A percentile compares a stretch with the other conserved stretches of the same genome.
Evolutionary conservation across 2,329 filamentous ascomycete genomes (phyloP).

Genomic region (Cadophora gregata): DNA sequence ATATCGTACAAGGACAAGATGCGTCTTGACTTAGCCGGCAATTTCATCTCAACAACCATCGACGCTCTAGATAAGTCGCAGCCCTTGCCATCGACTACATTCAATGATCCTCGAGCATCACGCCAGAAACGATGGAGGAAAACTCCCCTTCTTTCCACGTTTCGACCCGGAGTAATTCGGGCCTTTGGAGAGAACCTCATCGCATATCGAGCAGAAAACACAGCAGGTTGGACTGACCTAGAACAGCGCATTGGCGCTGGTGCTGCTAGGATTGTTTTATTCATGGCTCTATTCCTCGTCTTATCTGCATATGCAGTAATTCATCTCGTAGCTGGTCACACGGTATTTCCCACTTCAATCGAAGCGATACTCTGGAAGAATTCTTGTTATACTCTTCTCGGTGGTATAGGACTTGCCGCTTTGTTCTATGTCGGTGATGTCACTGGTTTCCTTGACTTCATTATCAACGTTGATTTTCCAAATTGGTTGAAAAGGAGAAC

Average conservation of each 20-base stretch:
- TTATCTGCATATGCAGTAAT: neutral
- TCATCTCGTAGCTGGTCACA: slow-evolving; percentile 2
- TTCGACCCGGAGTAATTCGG: neutral
- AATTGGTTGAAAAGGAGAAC: too few species aligned
- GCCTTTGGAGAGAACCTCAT: neutral
- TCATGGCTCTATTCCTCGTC: neutral
- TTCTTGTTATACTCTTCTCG: neutral
- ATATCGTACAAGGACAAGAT: neutral
- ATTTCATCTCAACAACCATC: neutral
- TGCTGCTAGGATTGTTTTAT: too few species aligned
- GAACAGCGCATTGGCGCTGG: too few species aligned
- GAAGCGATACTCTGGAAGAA: neutral
- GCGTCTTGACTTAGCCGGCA: neutral
- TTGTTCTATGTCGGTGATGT: too few species aligned
- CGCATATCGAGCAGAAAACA: too few species aligned
- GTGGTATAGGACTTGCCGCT: neutral
- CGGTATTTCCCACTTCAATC: neutral
- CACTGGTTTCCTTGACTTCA: too few species aligned
- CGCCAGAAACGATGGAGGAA: neutral
- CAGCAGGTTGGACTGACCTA: too few species aligned
- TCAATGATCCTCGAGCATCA: neutral
- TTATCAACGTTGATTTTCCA: too few species aligned
- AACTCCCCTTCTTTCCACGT: neutral
- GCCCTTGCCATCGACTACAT: neutral
- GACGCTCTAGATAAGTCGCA: neutral